Evolutionary conservation across 2,329 filamentous ascomycete genomes (phyloP), one percentile per base, ranked within the genome.

Genomic region (Periconia sp.): DNA sequence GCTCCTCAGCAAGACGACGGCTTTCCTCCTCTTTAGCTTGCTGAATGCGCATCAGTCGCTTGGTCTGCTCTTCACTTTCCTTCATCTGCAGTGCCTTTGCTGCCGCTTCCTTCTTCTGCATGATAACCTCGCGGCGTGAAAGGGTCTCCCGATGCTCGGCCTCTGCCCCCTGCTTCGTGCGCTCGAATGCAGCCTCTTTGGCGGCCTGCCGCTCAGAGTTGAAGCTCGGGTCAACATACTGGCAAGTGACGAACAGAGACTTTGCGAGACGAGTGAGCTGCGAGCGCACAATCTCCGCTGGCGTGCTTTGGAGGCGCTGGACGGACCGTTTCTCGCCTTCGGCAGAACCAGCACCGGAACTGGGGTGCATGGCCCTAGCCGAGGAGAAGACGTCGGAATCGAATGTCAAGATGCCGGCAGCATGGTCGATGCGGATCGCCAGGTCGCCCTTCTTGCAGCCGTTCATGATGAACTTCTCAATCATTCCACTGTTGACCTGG

Each of bases 391-490:
- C 91, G 71, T 99, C 94, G 40, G 90, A 95, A 71, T 99, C 94
- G 62, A 99, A 99, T 70, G 91, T 96, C 48, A 99, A 83, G 36
- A 96, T 89, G 48, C 94, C 91, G 40, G 92, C 92, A 50, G 91
- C 91, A 69, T 99, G 94, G 68, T 97, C 89, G 74, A 97, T 90
- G 50, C 94, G 91, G 61, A 99, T 95, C 40, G 94, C 88, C 32
- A 99, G 82, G 63, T 99, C 94, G 43, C 94, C 94, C 83, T 99
- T 99, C 85, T 99, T 99, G 83, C 95, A 97, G 53, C 94, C 94
- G 73, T 99, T 99, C 94, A 99, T 99, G 80, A 99, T 97, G 80
- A 99, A 99, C 78, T 97, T 99, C 80, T 99, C 94, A 57, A 99
- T 95, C 50, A 89, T 95, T 56, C 87, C 85, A 40, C 88, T 86